These are phyloP conservation scores for Colletotrichum tanaceti DNA, from an alignment of 2,329 filamentous ascomycete genomes.

Conservation along the genomic window DNA sequence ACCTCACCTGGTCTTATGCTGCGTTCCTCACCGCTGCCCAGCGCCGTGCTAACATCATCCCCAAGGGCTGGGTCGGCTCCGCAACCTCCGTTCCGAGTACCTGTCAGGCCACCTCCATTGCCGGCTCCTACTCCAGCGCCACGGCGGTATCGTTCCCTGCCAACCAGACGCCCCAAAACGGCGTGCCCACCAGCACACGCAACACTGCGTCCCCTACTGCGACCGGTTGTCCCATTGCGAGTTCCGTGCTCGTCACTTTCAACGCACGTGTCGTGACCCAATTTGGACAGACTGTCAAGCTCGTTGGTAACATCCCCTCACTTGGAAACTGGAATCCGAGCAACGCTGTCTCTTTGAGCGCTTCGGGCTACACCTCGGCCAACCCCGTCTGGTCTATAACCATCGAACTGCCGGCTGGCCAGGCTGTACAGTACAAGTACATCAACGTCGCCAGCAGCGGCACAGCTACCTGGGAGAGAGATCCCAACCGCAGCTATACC, in stretches of 20 bases:
- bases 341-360: conserved; percentile 67
- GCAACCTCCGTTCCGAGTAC: conserved; percentile 60
- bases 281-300: conserved; percentile 73
- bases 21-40: conserved; percentile 73
- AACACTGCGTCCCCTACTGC: conserved; percentile 45
- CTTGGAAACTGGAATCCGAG: conserved; percentile 72
- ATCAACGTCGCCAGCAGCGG: conserved; percentile 68
- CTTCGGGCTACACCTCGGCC: conserved; percentile 66
- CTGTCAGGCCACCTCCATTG: conserved; percentile 60
- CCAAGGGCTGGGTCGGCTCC: conserved; percentile 66
- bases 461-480: conserved; percentile 72
- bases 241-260: conserved; percentile 71
- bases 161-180: conserved; percentile 58
- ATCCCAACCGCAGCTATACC: conserved; percentile 61
- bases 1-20: conserved; percentile 81
- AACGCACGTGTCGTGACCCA: conserved; percentile 66
- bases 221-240: conserved; percentile 46
- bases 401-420: conserved; percentile 66
- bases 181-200: conserved; percentile 44
- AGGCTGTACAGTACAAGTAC: conserved; percentile 74
- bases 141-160: conserved; percentile 62
- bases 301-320: conserved; percentile 68
- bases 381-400: conserved; percentile 72
- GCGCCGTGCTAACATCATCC: conserved; percentile 66
- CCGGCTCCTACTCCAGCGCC: conserved; percentile 63